Evolutionary conservation across 2,329 filamentous ascomycete genomes (phyloP), one percentile per base, ranked within the genome.

Genomic region (Cryphonectria radicalis): DNA sequence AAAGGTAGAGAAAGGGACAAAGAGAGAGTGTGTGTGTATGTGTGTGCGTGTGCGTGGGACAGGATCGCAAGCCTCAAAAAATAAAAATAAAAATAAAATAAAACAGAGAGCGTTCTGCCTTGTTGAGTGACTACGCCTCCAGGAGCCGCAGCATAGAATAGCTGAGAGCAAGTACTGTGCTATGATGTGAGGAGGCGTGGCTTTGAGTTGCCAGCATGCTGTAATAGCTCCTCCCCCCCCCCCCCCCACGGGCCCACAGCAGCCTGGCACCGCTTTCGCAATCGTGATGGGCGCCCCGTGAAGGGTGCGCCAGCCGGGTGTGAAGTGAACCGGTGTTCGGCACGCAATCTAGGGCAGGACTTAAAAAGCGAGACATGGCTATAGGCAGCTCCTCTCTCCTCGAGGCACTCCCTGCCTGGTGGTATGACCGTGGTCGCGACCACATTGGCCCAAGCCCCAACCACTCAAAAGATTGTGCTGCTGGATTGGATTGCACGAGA

Each of bases 371-470:
- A 32, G 25, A 59, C 28, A 62, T 40, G 10, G 59, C 59, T 14
- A 25, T 35, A 53, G 42, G 50, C 17, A 60, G 25, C n/a, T 62
- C 40, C 37, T 17, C 66, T 25, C 66, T 32, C n/a, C 46, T 37
- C 35, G 32, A 40, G 32, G 32, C 25, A 22, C 42, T 63, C 43
- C 25, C 53, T 60, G 46, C 35, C 43, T 64, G 60, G 46, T 40
- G 35, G 32, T 37, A 43, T 43, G 53, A 25, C 50, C 50, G 53
- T 25, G 35, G 19, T 40, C 50, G n/a, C 65, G 65, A 43, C 50
- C 65, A 32, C 53, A 67, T 43, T 67, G 65, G 65, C 53, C 53
- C 46, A 66, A n/a, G 28, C 7, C 25, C 64, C 64, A n/a, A 66
- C 64, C 65, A 59, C 35, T 59, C 65, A 67, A 37, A 14, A 8